phyloP scores from a whole-genome alignment of 495 filamentous ascomycete species.

The Astrothelium subdiscretum region DNA sequence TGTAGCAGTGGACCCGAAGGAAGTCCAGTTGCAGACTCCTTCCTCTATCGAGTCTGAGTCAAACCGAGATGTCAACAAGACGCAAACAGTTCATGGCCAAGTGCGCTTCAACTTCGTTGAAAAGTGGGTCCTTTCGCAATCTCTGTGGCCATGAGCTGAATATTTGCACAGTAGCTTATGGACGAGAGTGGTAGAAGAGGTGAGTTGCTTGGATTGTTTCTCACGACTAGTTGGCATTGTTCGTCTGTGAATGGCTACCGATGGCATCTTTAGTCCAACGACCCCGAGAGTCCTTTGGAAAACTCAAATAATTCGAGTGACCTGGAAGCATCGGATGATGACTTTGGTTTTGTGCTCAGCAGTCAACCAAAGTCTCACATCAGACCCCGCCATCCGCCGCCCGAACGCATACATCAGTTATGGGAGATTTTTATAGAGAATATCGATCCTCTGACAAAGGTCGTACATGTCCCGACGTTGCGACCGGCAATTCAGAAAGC shows the following conservation, averaged over 20 bases:
- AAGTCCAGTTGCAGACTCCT: neutral
- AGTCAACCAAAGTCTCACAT: slow-evolving; percentile 1
- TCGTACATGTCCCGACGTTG: slow-evolving; percentile 40
- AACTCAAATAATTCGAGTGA: slow-evolving; percentile 8
- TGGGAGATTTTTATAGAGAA: slow-evolving; percentile 37
- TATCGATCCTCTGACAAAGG: slow-evolving; percentile 58
- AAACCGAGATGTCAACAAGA: neutral
- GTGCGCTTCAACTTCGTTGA: slow-evolving; percentile 7
- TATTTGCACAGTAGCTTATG: slow-evolving; percentile 4
- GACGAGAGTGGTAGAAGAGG: slow-evolving; percentile 11
- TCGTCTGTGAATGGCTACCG: neutral
- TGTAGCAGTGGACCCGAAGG: neutral
- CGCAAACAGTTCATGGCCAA: slow-evolving; percentile 1
- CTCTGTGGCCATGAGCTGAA: neutral
- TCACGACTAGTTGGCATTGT: neutral
- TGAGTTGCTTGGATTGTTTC: slow-evolving; percentile 1
- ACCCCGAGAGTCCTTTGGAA: slow-evolving; percentile 2
- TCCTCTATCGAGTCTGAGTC: neutral
- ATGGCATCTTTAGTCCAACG: slow-evolving; percentile 6
- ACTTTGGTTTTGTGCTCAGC: slow-evolving; percentile 7
- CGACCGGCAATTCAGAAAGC: slow-evolving; percentile 26
- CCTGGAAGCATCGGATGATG: slow-evolving; percentile 6
- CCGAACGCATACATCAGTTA: slow-evolving; percentile 23
- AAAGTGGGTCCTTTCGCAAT: neutral
- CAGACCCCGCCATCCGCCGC: slow-evolving; percentile 22